Evolutionary conservation across 2,329 filamentous ascomycete species (phyloP).

Genomic region (Aspergillus novofumigatus): DNA sequence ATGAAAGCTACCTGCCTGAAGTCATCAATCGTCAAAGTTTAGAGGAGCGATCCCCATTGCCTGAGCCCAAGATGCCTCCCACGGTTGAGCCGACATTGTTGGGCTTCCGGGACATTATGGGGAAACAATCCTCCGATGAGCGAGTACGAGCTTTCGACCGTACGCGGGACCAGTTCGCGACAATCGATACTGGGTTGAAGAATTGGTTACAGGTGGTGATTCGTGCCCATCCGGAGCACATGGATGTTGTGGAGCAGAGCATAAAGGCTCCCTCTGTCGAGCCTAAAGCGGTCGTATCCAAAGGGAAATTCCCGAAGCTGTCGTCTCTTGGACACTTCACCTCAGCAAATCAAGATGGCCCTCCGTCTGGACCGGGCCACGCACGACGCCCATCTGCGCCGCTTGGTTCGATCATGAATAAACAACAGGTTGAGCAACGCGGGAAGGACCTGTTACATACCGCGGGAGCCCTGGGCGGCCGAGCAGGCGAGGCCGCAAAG

Average conservation of each 20-base stretch:
- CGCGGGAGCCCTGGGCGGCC: conserved; percentile 67
- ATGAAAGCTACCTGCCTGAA: conserved; percentile 10
- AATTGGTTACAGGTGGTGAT: conserved; percentile 53
- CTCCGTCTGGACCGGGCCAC: conserved; percentile 31
- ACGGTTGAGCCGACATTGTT: conserved; percentile 42
- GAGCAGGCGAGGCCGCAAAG: conserved; percentile 77
- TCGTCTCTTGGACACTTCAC: conserved; percentile 28
- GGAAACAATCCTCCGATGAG: conserved; percentile 60
- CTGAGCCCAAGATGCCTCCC: conserved; percentile 11
- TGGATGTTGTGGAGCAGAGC: conserved; percentile 39
- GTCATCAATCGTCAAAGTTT: conserved; percentile 8
- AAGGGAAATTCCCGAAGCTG: conserved; percentile 41
- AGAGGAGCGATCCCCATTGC: conserved; percentile 6
- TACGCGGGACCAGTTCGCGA: conserved; percentile 65
- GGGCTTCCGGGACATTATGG: conserved; percentile 73
- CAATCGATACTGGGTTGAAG: conserved; percentile 69
- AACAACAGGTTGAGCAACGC: conserved; percentile 69
- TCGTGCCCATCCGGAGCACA: conserved; percentile 51
- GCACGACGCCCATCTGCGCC: conserved; percentile 34
- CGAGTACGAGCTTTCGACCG: conserved; percentile 71
- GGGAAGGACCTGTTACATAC: conserved; percentile 85
- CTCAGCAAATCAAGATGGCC: conserved; percentile 26
- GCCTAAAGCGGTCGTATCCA: conserved; percentile 28
- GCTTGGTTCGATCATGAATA: conserved; percentile 43
- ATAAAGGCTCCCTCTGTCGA: conserved; percentile 27